These are phyloP conservation scores for Epicoccum nigrum DNA, from an alignment of 2,329 filamentous ascomycete genomes.

Conservation along the genomic window DNA sequence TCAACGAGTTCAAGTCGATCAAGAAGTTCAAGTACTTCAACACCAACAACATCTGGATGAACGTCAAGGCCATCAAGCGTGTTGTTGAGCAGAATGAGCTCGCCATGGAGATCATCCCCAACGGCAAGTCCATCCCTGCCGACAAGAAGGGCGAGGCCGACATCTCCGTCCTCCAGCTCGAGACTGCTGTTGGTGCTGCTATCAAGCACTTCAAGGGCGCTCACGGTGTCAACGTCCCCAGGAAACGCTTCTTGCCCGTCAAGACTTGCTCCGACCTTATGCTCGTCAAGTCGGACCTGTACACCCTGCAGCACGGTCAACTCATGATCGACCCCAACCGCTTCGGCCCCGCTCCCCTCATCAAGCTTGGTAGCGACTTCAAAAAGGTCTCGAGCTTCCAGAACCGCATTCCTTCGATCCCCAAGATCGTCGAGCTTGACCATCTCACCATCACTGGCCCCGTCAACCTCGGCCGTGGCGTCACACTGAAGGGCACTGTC, in stretches of 20 bases:
- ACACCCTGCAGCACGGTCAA: slow-evolving; percentile 98
- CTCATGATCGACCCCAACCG: slow-evolving; percentile 95
- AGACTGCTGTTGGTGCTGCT: slow-evolving; percentile 96
- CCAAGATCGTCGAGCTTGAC: slow-evolving; percentile 88
- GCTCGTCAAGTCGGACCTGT: slow-evolving; percentile 99
- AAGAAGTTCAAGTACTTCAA: slow-evolving; percentile 99
- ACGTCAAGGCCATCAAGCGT: slow-evolving; percentile 95
- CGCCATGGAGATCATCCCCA: slow-evolving; percentile 99
- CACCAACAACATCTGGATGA: slow-evolving; percentile 99
- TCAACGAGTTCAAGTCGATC: slow-evolving; percentile 99
- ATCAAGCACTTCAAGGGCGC: slow-evolving; percentile 99
- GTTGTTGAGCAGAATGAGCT: slow-evolving; percentile 98
- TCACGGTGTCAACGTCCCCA: slow-evolving; percentile 97
- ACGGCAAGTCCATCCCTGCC: slow-evolving; percentile 96
- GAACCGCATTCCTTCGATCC: slow-evolving; percentile 83
- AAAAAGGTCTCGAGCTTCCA: slow-evolving; percentile 99
- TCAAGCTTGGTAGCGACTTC: slow-evolving; percentile 99
- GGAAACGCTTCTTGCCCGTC: slow-evolving; percentile 97
- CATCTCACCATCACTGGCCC: slow-evolving; percentile 97
- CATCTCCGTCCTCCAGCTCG: slow-evolving; percentile 95
- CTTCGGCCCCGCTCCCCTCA: slow-evolving; percentile 94
- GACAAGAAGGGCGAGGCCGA: slow-evolving; percentile 99
- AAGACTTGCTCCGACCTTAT: slow-evolving; percentile 99
- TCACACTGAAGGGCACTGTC: slow-evolving; percentile 96
- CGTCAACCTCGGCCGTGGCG: slow-evolving; percentile 93